A percentile compares a stretch with the other conserved stretches of the same genome.
Evolutionary conservation across 208 protist species (phyloP).

Genomic region (Leishmania tropica): DNA sequence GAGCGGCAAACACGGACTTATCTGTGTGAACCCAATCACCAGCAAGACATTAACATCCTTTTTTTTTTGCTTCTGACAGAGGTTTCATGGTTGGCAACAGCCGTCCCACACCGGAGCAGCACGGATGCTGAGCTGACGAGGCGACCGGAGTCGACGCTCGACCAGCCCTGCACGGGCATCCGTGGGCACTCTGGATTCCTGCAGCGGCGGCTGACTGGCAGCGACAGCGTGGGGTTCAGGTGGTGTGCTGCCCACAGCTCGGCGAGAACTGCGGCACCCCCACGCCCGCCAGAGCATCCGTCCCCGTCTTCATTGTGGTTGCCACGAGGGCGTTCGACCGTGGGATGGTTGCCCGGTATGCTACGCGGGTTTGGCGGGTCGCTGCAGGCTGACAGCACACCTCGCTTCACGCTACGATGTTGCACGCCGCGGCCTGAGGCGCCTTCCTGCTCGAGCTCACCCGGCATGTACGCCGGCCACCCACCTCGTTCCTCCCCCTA

Average conservation of each 20-base stretch:
- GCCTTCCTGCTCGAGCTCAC: not conserved
- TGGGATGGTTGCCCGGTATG: not conserved
- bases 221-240: not conserved
- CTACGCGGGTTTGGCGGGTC: not conserved
- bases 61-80: not conserved
- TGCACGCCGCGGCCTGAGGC: not conserved
- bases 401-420: not conserved
- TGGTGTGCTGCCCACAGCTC: not conserved
- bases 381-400: not conserved
- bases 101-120: not conserved
- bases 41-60: not conserved
- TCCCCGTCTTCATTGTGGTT: not conserved
- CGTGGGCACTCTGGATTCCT: not conserved
- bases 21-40: not conserved
- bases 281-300: not conserved
- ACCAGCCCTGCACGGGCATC: not conserved
- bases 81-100: no score
- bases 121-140: not conserved
- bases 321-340: not conserved
- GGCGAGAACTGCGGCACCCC: not conserved
- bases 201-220: not conserved
- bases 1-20: not conserved
- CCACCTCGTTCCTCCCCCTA: conserved; percentile 1
- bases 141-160: not conserved
- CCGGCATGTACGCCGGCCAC: not conserved